Percentiles rank a stretch among this genome's conserved stretches.
Evolutionary conservation across 2,329 filamentous ascomycete species (phyloP).

Genomic region (Aspergillus puulaauensis): DNA sequence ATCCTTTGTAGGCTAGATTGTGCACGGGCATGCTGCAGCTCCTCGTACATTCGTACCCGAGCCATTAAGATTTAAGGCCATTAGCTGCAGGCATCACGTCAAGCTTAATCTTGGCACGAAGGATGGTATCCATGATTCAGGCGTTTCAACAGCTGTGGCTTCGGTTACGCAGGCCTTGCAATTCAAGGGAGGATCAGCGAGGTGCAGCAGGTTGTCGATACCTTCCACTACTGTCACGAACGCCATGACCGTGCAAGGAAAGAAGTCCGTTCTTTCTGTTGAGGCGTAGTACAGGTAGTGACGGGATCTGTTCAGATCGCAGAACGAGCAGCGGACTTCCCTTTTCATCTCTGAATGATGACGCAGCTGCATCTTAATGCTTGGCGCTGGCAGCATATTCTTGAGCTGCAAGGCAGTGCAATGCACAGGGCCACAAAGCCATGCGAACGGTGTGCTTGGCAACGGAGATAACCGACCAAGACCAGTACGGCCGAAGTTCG

Average conservation of each 20-base stretch:
- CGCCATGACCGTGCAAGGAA: background rate
- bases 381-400: background rate
- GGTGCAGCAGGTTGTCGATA: slow-evolving; percentile 1
- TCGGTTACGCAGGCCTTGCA: background rate
- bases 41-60: background rate
- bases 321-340: too few relatives aligned
- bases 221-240: slow-evolving; percentile 6
- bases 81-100: slow-evolving; percentile 15
- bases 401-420: slow-evolving; percentile 17
- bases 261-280: background rate
- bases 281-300: background rate
- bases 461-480: too few relatives aligned
- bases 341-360: too few relatives aligned
- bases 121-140: background rate
- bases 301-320: too few relatives aligned
- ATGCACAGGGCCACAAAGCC: slow-evolving; percentile 6
- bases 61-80: background rate
- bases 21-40: background rate
- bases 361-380: background rate
- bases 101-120: slow-evolving; percentile 11
- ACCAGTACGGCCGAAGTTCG: too few relatives aligned
- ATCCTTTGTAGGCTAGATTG: background rate
- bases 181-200: slow-evolving; percentile 15
- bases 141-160: slow-evolving; percentile 8
- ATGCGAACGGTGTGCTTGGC: slow-evolving; percentile 13